Percentiles rank a stretch among this genome's conserved stretches.
phyloP scores from a whole-genome alignment of 805 yeast species.

The Ogataea polymorpha region DNA sequence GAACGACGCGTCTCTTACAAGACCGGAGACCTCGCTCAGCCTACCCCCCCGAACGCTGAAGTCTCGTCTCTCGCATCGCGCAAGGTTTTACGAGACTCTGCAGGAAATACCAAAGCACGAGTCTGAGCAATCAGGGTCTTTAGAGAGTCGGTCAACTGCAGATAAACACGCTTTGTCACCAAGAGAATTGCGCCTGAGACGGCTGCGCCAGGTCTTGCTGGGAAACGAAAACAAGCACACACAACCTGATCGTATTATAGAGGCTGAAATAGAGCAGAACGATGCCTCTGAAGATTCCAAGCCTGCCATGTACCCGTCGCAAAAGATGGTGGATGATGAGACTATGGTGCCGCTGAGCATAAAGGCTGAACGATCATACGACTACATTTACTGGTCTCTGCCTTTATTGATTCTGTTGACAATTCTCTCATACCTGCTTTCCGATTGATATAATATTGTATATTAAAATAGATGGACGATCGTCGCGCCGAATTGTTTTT shows the following conservation, averaged over 20 bases:
- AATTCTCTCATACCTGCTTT: constrained; percentile 10
- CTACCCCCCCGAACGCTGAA: constrained; percentile 5
- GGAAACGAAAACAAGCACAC: not conserved
- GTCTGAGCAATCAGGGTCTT: too few relatives aligned
- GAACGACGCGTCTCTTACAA: not conserved
- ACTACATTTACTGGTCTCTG: too few relatives aligned
- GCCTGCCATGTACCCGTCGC: too few relatives aligned
- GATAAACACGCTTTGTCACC: not conserved
- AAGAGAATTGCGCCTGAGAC: not conserved
- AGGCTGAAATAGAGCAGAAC: too few relatives aligned
- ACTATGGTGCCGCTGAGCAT: too few relatives aligned
- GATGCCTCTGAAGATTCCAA: too few relatives aligned
- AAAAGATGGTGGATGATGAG: too few relatives aligned
- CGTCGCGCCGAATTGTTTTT: constrained; percentile 10
- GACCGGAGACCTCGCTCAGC: not conserved
- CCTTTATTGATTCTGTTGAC: not conserved
- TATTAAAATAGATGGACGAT: constrained; percentile 11
- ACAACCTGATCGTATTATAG: too few relatives aligned
- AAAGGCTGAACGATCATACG: too few relatives aligned
- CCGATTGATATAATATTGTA: constrained; percentile 11
- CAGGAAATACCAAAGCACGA: not conserved
- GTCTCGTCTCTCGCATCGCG: constrained; percentile 1
- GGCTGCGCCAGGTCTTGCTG: not conserved
- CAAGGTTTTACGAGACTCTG: not conserved
- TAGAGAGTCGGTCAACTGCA: too few relatives aligned